phyloP scores from a whole-genome alignment of 2,329 filamentous ascomycete genomes.

The Diaporthe destruens region DNA sequence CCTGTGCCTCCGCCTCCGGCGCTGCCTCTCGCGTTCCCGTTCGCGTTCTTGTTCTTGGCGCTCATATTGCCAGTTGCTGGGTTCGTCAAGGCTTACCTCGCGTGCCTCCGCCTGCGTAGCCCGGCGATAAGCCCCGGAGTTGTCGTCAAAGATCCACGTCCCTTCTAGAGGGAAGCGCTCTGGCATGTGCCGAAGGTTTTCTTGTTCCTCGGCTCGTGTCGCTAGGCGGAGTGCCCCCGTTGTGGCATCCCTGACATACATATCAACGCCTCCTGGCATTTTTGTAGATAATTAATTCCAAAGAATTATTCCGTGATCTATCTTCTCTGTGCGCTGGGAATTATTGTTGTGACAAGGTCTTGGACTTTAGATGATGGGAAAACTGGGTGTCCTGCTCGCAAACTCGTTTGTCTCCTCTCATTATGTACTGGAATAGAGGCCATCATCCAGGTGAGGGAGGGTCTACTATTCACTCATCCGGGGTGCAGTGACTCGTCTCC shows the following conservation, averaged over 20 bases:
- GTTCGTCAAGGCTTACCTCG: background rate
- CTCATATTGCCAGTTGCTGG: constrained; percentile 4
- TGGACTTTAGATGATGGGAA: too few species aligned
- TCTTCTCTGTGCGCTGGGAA: background rate
- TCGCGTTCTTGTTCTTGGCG: background rate
- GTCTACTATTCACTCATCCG: background rate
- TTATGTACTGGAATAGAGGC: background rate
- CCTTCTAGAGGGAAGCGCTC: background rate
- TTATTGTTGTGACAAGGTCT: background rate
- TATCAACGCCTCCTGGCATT: constrained; percentile 6
- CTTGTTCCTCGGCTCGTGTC: constrained; percentile 2
- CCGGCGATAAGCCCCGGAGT: background rate
- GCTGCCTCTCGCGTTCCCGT: background rate
- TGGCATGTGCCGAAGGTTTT: background rate
- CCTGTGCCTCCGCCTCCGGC: background rate
- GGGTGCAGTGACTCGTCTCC: background rate
- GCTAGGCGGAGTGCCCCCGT: constrained; percentile 12
- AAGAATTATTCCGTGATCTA: background rate
- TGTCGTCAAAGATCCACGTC: background rate
- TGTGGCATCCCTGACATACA: constrained; percentile 9
- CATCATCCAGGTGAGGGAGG: background rate
- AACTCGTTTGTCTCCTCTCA: background rate
- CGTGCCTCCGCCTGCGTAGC: constrained; percentile 14
- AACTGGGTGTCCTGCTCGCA: too few species aligned
- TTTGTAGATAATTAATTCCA: background rate